Percentiles rank a stretch among this genome's conserved stretches.
Evolutionary conservation across 2,329 filamentous ascomycete species (phyloP).

Genomic region (Fusarium fujikuroi): DNA sequence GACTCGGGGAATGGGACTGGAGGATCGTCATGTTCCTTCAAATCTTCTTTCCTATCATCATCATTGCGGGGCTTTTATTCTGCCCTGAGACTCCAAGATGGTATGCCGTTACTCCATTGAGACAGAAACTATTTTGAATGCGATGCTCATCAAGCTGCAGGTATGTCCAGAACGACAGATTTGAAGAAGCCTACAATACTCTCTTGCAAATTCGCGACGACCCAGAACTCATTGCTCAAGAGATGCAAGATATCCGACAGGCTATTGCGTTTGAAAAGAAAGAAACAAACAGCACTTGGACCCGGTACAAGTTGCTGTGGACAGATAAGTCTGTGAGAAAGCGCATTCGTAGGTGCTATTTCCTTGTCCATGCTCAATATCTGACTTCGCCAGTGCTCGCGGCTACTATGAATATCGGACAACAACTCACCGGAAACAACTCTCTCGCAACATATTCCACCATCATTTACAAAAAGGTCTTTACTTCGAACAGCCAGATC

Average conservation of each 20-base stretch:
- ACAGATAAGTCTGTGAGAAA: constrained; percentile 3
- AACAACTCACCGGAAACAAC: constrained; percentile 77
- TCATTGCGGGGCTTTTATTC: constrained; percentile 70
- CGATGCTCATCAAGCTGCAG: not conserved
- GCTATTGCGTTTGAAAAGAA: not conserved
- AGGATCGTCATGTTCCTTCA: constrained; percentile 78
- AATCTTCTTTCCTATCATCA: constrained; percentile 70
- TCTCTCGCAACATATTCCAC: constrained; percentile 77
- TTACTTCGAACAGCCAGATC: constrained; percentile 65
- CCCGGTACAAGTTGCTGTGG: constrained; percentile 4
- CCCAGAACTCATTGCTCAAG: not conserved
- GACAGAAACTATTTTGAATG: not conserved
- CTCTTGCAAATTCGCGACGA: not conserved
- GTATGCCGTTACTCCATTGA: constrained; percentile 46
- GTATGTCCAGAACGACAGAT: constrained; percentile 54
- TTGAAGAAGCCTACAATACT: not conserved
- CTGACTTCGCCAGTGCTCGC: constrained; percentile 71
- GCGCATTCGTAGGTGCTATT: not conserved
- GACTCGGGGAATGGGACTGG: constrained; percentile 77
- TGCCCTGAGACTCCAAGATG: constrained; percentile 75
- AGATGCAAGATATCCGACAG: constrained; percentile 1
- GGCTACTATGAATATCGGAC: constrained; percentile 73
- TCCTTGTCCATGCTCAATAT: constrained; percentile 2
- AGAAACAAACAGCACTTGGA: not conserved
- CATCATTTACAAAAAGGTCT: constrained; percentile 76